Percentiles rank a stretch among this genome's conserved stretches.
Conservation (phyloP, 257 asterid genomes). For the Fraxinus americana region DNA sequence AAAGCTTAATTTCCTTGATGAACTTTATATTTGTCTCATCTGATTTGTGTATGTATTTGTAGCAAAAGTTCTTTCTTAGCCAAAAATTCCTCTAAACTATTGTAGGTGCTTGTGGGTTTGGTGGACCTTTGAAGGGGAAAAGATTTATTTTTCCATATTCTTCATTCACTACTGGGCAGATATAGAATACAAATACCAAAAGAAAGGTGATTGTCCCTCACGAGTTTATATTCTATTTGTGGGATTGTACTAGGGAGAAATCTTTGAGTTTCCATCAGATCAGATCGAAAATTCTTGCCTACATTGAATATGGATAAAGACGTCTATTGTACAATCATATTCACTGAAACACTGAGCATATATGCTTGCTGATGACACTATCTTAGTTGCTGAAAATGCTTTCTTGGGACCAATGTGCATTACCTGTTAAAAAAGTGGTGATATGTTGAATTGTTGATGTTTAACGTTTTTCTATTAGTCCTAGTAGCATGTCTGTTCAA, state of each 20-base stretch:
- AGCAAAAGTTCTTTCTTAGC: conserved; percentile 26
- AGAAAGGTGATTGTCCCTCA: conserved; percentile 52
- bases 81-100: conserved; percentile 44
- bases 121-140: conserved; percentile 49
- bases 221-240: conserved; percentile 2
- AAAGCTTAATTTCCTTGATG: conserved; percentile 29
- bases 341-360: background rate
- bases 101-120: conserved; percentile 53
- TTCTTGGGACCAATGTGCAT: too few species aligned
- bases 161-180: conserved; percentile 30
- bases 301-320: background rate
- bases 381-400: background rate
- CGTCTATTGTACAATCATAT: background rate
- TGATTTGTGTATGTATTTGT: conserved; percentile 30
- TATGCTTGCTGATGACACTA: background rate
- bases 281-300: background rate
- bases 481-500: too few species aligned
- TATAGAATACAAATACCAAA: conserved; percentile 80
- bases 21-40: conserved; percentile 22
- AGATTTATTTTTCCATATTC: conserved; percentile 30
- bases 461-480: too few species aligned
- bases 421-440: background rate
- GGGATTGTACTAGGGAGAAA: background rate
- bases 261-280: background rate
- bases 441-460: background rate